phyloP scores from a whole-genome alignment of 345 rosid species.

The Gossypium raimondii region DNA sequence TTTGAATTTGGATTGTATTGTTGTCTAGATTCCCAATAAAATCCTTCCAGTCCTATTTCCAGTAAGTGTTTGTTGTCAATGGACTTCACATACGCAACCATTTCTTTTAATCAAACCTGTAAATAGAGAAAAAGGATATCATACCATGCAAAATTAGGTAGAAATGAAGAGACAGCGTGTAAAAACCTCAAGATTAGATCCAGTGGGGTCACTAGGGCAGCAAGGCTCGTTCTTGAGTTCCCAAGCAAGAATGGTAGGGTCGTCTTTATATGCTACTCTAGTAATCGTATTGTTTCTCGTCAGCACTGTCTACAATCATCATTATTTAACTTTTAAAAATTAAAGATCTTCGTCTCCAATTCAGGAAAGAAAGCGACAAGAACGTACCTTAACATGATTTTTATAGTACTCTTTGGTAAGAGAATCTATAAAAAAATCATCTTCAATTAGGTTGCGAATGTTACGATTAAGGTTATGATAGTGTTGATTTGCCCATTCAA shows the following conservation, averaged over 20 bases:
- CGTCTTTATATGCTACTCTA: constrained; percentile 58
- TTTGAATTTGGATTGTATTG: constrained; percentile 34
- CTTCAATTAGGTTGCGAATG: constrained; percentile 20
- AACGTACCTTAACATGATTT: constrained; percentile 57
- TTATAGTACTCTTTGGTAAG: constrained; percentile 49
- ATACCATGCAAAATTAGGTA: background rate
- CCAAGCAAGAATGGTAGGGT: constrained; percentile 81
- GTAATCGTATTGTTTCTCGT: constrained; percentile 65
- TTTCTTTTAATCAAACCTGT: constrained; percentile 59
- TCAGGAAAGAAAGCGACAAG: too few relatives aligned
- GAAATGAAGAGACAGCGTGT: constrained; percentile 1
- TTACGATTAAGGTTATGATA: constrained; percentile 24
- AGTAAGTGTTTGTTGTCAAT: constrained; percentile 53
- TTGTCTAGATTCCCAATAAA: constrained; percentile 50
- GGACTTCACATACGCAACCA: constrained; percentile 61
- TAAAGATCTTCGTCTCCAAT: too few relatives aligned
- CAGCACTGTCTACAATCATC: constrained; percentile 45
- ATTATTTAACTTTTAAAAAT: too few relatives aligned
- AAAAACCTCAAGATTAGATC: constrained; percentile 46
- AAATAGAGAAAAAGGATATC: too few relatives aligned
- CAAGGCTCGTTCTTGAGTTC: constrained; percentile 85
- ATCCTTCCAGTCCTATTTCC: constrained; percentile 79
- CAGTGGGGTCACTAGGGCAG: constrained; percentile 42
- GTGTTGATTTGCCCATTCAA: constrained; percentile 52
- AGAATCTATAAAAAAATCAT: constrained; percentile 58